Evolutionary conservation across 352 stramenopile species (phyloP).

Genomic region (Globisporangium heterothallicum): DNA sequence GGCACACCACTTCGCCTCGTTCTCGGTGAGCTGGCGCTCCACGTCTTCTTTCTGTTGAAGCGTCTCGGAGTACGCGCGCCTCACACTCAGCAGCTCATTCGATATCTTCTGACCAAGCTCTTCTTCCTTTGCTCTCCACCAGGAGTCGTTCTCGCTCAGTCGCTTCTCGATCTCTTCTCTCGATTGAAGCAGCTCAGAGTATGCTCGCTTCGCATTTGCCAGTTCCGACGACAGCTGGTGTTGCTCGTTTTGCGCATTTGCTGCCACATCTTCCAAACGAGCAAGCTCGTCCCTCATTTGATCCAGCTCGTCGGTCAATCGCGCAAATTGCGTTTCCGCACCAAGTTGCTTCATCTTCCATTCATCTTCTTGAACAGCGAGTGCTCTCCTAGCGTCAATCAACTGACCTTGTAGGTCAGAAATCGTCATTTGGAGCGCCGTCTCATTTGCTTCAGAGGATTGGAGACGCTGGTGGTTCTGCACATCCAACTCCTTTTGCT

Average conservation of each 20-base stretch:
- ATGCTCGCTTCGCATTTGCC: conserved; percentile 1
- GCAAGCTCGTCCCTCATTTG: not conserved
- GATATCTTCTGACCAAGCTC: conserved; percentile 16
- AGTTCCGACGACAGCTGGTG: conserved; percentile 1
- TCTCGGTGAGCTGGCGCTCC: conserved; percentile 21
- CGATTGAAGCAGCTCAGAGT: conserved; percentile 3
- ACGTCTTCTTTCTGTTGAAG: conserved; percentile 25
- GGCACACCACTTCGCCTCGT: conserved; percentile 25
- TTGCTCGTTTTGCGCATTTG: not conserved
- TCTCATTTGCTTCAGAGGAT: conserved; percentile 14
- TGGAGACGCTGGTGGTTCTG: conserved; percentile 13
- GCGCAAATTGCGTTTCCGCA: not conserved
- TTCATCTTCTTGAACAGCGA: conserved; percentile 22
- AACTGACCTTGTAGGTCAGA: conserved; percentile 28
- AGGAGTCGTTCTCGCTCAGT: conserved; percentile 6
- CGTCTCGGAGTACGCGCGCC: conserved; percentile 18
- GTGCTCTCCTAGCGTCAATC: conserved; percentile 14
- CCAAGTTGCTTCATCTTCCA: conserved; percentile 12
- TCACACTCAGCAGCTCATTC: conserved; percentile 10
- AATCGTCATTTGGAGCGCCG: conserved; percentile 23
- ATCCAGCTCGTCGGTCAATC: conserved; percentile 1
- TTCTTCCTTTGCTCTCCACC: conserved; percentile 5
- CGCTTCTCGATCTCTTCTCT: conserved; percentile 12
- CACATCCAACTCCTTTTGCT: conserved; percentile 11
- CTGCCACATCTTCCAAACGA: not conserved